Evolutionary conservation across 1,284 basidiomycete genomes (phyloP).

Genomic region (Trichosporon asahii): DNA sequence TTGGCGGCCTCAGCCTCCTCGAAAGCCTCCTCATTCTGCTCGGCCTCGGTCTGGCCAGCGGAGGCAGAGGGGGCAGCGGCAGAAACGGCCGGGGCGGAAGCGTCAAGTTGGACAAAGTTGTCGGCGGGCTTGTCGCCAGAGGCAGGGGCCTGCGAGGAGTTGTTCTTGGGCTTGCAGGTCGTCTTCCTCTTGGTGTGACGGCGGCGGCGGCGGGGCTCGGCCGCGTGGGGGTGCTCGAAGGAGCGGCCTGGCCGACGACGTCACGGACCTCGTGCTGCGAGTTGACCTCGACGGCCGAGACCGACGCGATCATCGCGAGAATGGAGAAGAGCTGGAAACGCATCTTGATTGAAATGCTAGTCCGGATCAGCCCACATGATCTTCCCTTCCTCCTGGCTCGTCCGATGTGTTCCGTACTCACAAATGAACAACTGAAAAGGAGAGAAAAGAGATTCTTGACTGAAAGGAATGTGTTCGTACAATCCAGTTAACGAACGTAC

Average conservation of each 20-base stretch:
- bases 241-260: constrained; percentile 13
- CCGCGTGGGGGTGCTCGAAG: constrained; percentile 4
- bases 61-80: constrained; percentile 6
- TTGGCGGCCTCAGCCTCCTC: neutral
- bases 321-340: constrained; percentile 14
- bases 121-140: neutral
- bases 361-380: neutral
- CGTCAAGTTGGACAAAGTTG: neutral
- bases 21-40: neutral
- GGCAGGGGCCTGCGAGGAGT: neutral
- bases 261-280: constrained; percentile 2
- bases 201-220: neutral
- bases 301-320: constrained; percentile 13
- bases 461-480: constrained; percentile 15
- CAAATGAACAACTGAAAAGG: neutral
- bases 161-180: constrained; percentile 8
- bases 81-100: neutral
- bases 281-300: constrained; percentile 9
- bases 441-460: constrained; percentile 6
- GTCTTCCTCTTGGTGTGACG: constrained; percentile 1
- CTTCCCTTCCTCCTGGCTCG: neutral
- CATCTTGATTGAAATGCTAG: neutral
- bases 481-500: constrained; percentile 11
- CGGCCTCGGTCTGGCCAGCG: neutral
- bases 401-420: neutral